Evolutionary conservation across 495 filamentous ascomycete genomes (phyloP), one percentile per base, ranked within the genome.

Genomic region (Talaromyces thailandensis): DNA sequence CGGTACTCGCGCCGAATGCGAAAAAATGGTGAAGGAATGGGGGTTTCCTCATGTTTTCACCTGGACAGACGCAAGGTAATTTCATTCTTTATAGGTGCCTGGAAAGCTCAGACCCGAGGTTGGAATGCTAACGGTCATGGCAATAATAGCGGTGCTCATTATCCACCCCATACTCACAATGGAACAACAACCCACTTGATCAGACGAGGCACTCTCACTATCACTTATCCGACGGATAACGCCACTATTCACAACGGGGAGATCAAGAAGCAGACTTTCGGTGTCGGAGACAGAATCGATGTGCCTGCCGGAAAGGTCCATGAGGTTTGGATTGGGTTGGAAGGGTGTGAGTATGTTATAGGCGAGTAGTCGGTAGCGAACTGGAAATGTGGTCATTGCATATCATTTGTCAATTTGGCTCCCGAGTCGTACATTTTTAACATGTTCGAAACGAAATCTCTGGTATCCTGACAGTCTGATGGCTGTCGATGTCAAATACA

Each of bases 311-410:
- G 80, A 0, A 82, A 84, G 50, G 61, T 84, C 9, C 91, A 94
- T 74, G 91, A 94, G 78, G 90, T 94, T 21, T 94, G 90, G 91
- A 85, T 93, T 65, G 90, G 91, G 0, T 43, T 70, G 1, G 78
- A 86, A 60, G 91, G 91, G 0, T 95, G 91, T 74, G 91, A 89
- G 43, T 92, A 91, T 77, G 88, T 93, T 23, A 91, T 94, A 72
- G 91, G 91, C 21, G 90, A 92, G 70, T 91, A 70, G 76, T 11
- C 3, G 0, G 40, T 45, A 45, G 40, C 9, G n/a, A 45, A 21
- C 14, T 11, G n/a, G 40, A 18, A 45, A n/a, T 45, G 18, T 37
- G 29, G 11, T 31, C 29, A 31, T 8, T 9, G 29, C 7, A 31
- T 8, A 9, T 31, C 29, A 37, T 37, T 3, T 11, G 14, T 4